Conservation (phyloP, 2,329 filamentous ascomycete genomes). For the Epichloe sp. region DNA sequence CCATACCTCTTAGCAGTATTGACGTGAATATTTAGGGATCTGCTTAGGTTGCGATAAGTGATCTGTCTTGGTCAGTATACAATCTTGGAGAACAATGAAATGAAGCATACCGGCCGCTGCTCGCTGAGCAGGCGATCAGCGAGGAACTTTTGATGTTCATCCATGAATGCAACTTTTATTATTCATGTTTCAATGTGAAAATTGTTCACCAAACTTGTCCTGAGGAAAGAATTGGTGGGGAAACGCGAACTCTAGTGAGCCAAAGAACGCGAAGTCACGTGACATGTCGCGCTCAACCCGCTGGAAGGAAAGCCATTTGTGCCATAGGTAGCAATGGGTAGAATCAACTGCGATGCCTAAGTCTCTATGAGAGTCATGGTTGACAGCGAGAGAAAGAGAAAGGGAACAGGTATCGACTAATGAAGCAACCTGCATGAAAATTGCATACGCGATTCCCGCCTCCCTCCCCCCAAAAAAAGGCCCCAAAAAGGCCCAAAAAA, state of each 20-base stretch:
- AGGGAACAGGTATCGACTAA: neutral
- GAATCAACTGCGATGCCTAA: neutral
- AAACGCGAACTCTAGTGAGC: conserved; percentile 3
- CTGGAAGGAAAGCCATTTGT: no score
- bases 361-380: neutral
- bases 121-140: conserved; percentile 66
- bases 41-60: conserved; percentile 75
- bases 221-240: neutral
- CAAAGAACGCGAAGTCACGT: conserved; percentile 23
- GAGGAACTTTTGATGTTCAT: conserved; percentile 58
- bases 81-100: neutral
- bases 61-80: conserved; percentile 38
- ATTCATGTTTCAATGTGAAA: neutral
- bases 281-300: conserved; percentile 3
- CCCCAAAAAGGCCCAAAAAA: neutral
- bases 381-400: neutral
- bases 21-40: conserved; percentile 70
- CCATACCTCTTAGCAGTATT: conserved; percentile 76
- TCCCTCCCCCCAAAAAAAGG: neutral
- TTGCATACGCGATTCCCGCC: neutral
- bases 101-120: conserved; percentile 48
- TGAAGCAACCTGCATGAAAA: neutral
- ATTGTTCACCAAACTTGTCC: neutral
- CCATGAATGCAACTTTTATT: conserved; percentile 24
- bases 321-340: neutral